Evolutionary conservation across 176 grass and related monocot genomes (phyloP), one percentile per base, ranked within the genome.

Genomic region (Secale cereale): DNA sequence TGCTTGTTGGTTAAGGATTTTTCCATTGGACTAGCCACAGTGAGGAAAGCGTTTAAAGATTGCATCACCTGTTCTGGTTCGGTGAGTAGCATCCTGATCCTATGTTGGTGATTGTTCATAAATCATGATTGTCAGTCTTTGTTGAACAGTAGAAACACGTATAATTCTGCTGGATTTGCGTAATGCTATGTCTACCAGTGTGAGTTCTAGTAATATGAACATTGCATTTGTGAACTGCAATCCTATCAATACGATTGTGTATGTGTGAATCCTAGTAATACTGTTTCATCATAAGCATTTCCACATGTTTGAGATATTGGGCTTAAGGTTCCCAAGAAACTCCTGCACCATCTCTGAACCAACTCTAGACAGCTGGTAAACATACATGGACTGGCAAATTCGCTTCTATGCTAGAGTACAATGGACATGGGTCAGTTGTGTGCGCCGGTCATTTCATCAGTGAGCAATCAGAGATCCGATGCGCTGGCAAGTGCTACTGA

Each of bases 401-500:
- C 30, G 27, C 13, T 65, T 63, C 17, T 30, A 16, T 45, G 71
- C 71, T 48, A n/a, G 1, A n/a, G 1, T n/a, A 13, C 3, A 25
- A 64, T 36, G 10, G 29, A 68, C 13, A 72, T 72, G 69, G 10
- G 40, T 45, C 11, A 22, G 52, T 57, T 30, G 3, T 17, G 63
- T 6, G 17, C 65, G 16, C 2, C 65, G 33, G 32, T 32, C 19
- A 72, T 72, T 15, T 52, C 43, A 31, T 52, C 14, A 12, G 35
- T 78, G 46, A 50, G 9, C 83, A 78, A 40, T 39, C 65, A 45
- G 7, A 46, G 3, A 29, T 23, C 69, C 29, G 26, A 27, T 43
- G 59, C 26, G 3, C 25, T 43, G 22, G n/a, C 6, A 70, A 39
- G 46, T 61, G 76, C 88, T 93, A 94, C 69, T 84, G 71, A 69